phyloP scores from a whole-genome alignment of 2,329 filamentous ascomycete genomes.

The Pseudogymnoascus sp. region DNA sequence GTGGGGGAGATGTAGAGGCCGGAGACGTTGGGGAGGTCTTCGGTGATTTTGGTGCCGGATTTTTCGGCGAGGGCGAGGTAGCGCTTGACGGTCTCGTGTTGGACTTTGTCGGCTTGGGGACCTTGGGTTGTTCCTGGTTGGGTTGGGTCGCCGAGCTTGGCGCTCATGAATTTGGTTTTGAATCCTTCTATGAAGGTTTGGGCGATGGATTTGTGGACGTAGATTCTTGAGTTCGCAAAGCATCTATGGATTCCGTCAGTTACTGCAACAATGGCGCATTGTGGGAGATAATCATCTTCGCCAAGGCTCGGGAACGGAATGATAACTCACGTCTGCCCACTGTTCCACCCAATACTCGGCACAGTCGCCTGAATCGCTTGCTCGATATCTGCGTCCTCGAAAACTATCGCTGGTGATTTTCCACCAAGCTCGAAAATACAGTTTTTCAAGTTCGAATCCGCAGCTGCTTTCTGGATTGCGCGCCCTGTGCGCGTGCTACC shows the following conservation, averaged over 20 bases:
- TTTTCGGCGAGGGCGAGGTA: constrained; percentile 17
- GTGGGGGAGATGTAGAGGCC: constrained; percentile 21
- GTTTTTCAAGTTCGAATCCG: constrained; percentile 41
- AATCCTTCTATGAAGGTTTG: constrained; percentile 19
- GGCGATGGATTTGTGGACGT: constrained; percentile 19
- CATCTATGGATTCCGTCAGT: constrained; percentile 2
- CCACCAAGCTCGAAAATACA: constrained; percentile 47
- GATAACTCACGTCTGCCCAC: constrained; percentile 17
- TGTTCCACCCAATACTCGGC: constrained; percentile 18
- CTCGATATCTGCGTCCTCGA: constrained; percentile 38
- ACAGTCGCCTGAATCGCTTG: constrained; percentile 18
- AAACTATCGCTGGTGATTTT: constrained; percentile 48
- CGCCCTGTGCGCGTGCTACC: constrained; percentile 44
- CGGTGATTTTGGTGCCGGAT: constrained; percentile 10
- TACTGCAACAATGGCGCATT: neutral
- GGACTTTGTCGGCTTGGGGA: constrained; percentile 15
- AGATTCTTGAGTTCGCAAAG: constrained; percentile 21
- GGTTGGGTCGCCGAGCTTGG: constrained; percentile 17
- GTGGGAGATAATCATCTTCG: neutral
- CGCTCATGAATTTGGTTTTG: constrained; percentile 15
- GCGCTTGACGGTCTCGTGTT: constrained; percentile 19
- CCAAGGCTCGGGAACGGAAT: neutral
- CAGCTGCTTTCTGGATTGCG: constrained; percentile 40
- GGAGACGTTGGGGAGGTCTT: neutral
- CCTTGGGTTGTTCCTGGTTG: constrained; percentile 10